phyloP scores from a whole-genome alignment of 495 filamentous ascomycete species.

The Aspergillus coremiiformis region DNA sequence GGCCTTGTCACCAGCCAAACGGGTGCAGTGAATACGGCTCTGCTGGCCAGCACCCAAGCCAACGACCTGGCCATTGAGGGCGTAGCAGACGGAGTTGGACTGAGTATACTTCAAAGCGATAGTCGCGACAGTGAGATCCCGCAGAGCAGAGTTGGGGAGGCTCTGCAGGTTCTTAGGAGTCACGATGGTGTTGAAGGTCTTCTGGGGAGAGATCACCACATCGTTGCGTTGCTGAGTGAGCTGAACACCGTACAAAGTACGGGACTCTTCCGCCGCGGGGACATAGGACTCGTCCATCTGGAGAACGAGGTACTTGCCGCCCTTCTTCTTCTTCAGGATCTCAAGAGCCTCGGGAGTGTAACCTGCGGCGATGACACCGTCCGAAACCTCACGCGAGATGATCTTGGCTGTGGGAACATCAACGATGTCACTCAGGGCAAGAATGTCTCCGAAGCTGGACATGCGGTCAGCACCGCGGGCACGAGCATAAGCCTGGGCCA shows the following conservation, averaged over 20 bases:
- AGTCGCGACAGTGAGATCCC: conserved; percentile 91
- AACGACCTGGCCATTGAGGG: conserved; percentile 87
- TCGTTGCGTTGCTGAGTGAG: conserved; percentile 90
- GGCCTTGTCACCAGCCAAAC: conserved; percentile 95
- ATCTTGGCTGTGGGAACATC: conserved; percentile 91
- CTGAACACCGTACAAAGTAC: conserved; percentile 82
- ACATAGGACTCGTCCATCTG: conserved; percentile 87
- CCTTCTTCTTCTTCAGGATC: conserved; percentile 97
- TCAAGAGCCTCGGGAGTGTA: conserved; percentile 79
- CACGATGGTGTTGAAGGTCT: conserved; percentile 76
- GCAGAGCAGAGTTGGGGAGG: conserved; percentile 72
- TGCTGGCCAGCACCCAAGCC: conserved; percentile 95
- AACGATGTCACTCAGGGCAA: conserved; percentile 83
- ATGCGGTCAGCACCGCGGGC: conserved; percentile 93
- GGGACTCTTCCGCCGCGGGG: conserved; percentile 64
- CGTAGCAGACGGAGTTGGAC: conserved; percentile 97
- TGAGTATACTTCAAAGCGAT: conserved; percentile 98
- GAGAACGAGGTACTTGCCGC: conserved; percentile 90
- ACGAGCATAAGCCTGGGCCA: conserved; percentile 92
- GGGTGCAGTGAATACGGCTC: conserved; percentile 95
- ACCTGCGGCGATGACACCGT: conserved; percentile 86
- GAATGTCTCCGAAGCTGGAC: conserved; percentile 94
- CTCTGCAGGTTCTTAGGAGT: conserved; percentile 66
- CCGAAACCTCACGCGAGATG: conserved; percentile 94
- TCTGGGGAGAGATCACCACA: conserved; percentile 68